These are phyloP conservation scores for Phragmites australis DNA, from an alignment of 176 grass and related monocot genomes.

Conservation along the genomic window DNA sequence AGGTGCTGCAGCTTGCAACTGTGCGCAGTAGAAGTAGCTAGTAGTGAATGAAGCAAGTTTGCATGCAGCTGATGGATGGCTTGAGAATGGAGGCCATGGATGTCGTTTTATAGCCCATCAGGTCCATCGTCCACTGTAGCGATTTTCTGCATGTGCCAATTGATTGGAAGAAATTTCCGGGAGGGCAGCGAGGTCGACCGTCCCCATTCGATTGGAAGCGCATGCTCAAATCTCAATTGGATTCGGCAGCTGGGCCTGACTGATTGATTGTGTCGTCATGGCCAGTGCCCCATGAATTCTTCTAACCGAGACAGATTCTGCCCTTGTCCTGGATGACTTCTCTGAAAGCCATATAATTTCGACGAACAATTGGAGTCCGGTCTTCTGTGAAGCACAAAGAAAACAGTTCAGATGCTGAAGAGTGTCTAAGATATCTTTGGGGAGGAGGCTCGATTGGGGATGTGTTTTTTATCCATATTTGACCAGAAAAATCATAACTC, in stretches of 20 bases:
- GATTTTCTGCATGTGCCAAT: conserved; percentile 7
- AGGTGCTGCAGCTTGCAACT: background rate
- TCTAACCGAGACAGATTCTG: background rate
- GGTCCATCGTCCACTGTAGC: background rate
- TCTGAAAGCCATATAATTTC: background rate
- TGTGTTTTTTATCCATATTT: background rate
- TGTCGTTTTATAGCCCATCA: background rate
- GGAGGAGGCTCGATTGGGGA: background rate
- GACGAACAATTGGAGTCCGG: background rate
- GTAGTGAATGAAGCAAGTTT: background rate
- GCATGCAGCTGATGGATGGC: background rate
- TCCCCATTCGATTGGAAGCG: conserved; percentile 33
- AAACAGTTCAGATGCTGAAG: background rate
- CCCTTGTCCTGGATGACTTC: background rate
- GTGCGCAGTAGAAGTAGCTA: background rate
- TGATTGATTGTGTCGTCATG: background rate
- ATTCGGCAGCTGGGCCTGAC: conserved; percentile 14
- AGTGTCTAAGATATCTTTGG: background rate
- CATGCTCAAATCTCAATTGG: background rate
- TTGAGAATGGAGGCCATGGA: background rate
- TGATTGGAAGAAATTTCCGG: conserved; percentile 22
- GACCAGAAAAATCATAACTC: background rate
- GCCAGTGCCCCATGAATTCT: background rate
- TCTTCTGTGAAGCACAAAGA: too few relatives aligned
- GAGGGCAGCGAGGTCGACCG: background rate